Evolutionary conservation across 2,329 filamentous ascomycete species (phyloP).

Genomic region (Fusarium torulosum): DNA sequence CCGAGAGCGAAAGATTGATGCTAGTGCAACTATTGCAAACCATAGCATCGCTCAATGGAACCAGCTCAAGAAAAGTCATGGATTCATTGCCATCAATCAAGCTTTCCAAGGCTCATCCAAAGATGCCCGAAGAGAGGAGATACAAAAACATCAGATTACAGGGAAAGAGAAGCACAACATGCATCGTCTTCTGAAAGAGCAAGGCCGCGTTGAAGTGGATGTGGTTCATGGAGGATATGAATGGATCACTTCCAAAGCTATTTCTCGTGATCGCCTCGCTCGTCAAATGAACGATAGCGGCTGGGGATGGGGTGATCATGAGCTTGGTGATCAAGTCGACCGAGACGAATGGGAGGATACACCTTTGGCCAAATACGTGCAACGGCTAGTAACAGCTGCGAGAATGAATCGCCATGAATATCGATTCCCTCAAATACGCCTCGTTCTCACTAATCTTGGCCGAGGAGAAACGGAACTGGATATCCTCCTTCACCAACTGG

Average conservation of each 20-base stretch:
- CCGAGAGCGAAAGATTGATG: slow-evolving; percentile 43
- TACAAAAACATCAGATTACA: slow-evolving; percentile 40
- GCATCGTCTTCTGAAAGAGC: slow-evolving; percentile 52
- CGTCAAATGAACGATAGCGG: slow-evolving; percentile 58
- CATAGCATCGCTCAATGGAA: slow-evolving; percentile 50
- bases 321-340: slow-evolving; percentile 49
- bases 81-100: slow-evolving; percentile 51
- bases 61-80: slow-evolving; percentile 51
- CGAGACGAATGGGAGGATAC: slow-evolving; percentile 53
- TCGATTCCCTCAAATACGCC: slow-evolving; percentile 52
- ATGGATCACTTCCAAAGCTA: slow-evolving; percentile 52
- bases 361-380: slow-evolving; percentile 51
- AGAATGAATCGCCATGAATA: slow-evolving; percentile 55
- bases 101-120: slow-evolving; percentile 52
- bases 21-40: slow-evolving; percentile 39
- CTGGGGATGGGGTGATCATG: slow-evolving; percentile 57
- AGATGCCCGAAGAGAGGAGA: slow-evolving; percentile 43
- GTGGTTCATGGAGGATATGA: slow-evolving; percentile 53
- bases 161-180: slow-evolving; percentile 48
- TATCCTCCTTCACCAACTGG: slow-evolving; percentile 51
- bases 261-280: slow-evolving; percentile 52
- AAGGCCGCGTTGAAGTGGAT: slow-evolving; percentile 52
- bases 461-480: slow-evolving; percentile 48
- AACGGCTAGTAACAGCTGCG: slow-evolving; percentile 54
- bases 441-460: slow-evolving; percentile 53